A percentile compares a stretch with the other conserved stretches of the same genome.
phyloP scores from a whole-genome alignment of 1,284 basidiomycete species.

The Filobasidium uniguttulatum region DNA sequence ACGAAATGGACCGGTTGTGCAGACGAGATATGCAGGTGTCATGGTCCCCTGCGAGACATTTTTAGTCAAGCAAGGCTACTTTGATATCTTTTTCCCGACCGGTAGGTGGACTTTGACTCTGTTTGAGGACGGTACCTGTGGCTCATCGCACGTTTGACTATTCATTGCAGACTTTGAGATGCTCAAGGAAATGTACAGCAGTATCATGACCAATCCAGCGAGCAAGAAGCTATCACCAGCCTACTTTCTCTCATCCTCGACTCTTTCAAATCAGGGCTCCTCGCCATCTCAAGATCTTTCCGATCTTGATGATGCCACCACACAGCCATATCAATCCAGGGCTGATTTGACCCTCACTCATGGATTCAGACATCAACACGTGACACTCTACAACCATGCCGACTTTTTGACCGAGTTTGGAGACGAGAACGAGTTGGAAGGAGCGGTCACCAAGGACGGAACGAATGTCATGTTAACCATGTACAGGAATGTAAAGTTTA shows the following conservation, averaged over 20 bases:
- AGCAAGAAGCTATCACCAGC: conserved; percentile 5
- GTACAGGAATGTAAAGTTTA: conserved; percentile 36
- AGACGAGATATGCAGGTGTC: conserved; percentile 70
- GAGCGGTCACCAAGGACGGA: conserved; percentile 26
- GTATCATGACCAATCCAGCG: conserved; percentile 45
- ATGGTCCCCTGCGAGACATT: conserved; percentile 84
- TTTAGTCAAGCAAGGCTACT: conserved; percentile 87
- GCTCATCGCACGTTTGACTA: background rate
- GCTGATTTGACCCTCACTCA: conserved; percentile 19
- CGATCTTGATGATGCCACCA: background rate
- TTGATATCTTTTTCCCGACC: conserved; percentile 99
- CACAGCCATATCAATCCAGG: background rate
- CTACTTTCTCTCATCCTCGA: too few relatives aligned
- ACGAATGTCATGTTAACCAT: conserved; percentile 31
- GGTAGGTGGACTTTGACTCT: conserved; percentile 24
- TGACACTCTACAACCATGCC: conserved; percentile 30
- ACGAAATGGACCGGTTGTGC: conserved; percentile 83
- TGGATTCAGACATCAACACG: conserved; percentile 26
- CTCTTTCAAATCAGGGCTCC: too few relatives aligned
- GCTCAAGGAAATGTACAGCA: conserved; percentile 75
- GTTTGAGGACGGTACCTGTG: too few relatives aligned
- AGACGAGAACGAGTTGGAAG: conserved; percentile 20
- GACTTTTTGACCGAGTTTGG: conserved; percentile 31
- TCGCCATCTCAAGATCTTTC: background rate
- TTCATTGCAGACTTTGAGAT: conserved; percentile 51